Conservation (phyloP, 2,329 filamentous ascomycete genomes). For the Cercospora beticola region DNA sequence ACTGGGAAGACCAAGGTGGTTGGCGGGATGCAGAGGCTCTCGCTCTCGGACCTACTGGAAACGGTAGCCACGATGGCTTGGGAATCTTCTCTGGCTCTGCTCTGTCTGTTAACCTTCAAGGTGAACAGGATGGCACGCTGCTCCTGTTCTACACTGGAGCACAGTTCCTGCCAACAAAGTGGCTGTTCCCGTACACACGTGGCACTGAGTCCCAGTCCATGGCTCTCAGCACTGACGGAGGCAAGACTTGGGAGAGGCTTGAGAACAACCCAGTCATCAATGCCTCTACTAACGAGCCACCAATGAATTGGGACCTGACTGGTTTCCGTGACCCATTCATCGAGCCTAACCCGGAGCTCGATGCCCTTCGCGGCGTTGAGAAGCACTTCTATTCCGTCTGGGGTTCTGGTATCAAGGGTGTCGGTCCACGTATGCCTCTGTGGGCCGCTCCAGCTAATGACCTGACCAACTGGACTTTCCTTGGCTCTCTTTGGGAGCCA, state of each 20-base stretch:
- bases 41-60: conserved; percentile 43
- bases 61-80: conserved; percentile 50
- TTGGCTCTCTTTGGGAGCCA: conserved; percentile 50
- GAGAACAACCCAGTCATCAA: conserved; percentile 49
- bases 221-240: conserved; percentile 48
- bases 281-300: conserved; percentile 36
- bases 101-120: conserved; percentile 50
- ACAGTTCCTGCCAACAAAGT: conserved; percentile 47
- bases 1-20: conserved; percentile 44
- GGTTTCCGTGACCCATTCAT: conserved; percentile 44
- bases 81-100: conserved; percentile 56
- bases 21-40: conserved; percentile 48
- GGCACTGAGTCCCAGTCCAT: conserved; percentile 50
- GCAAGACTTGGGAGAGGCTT: conserved; percentile 50
- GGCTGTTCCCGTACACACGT: conserved; percentile 45
- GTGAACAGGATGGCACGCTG: conserved; percentile 49
- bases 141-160: conserved; percentile 52
- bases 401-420: conserved; percentile 49
- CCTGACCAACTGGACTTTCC: conserved; percentile 49
- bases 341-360: conserved; percentile 42
- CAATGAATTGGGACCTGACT: conserved; percentile 49
- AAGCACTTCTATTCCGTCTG: conserved; percentile 50
- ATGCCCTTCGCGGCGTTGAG: conserved; percentile 42
- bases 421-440: conserved; percentile 49
- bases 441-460: conserved; percentile 48